A percentile compares a stretch with the other conserved stretches of the same genome.
These are phyloP conservation scores for Periconia sp. DNA, from an alignment of 2,329 filamentous ascomycete genomes.

Conservation along the genomic window DNA sequence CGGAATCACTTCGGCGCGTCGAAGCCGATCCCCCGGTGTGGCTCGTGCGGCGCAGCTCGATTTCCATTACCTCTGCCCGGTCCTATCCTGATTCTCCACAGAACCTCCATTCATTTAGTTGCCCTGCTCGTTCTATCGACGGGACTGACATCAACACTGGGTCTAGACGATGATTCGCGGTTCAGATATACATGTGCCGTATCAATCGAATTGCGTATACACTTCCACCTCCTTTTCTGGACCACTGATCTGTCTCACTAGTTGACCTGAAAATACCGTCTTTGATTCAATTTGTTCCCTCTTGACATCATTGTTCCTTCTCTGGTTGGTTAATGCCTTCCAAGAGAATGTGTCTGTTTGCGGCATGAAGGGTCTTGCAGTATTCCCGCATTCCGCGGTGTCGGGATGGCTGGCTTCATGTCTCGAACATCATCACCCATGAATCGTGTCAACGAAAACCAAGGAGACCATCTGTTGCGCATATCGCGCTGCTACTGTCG, in stretches of 20 bases:
- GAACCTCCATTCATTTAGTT: too few relatives aligned
- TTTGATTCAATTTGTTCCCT: background rate
- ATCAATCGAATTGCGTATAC: too few relatives aligned
- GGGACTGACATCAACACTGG: too few relatives aligned
- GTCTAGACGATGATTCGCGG: too few relatives aligned
- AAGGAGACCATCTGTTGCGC: too few relatives aligned
- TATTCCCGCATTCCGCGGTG: conserved; percentile 7
- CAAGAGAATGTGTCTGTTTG: conserved; percentile 10
- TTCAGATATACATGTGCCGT: too few relatives aligned
- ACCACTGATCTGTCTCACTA: conserved; percentile 12
- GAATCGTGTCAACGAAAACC: too few relatives aligned
- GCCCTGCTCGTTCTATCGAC: too few relatives aligned
- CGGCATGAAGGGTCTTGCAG: conserved; percentile 4
- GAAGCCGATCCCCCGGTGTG: background rate
- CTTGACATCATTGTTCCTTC: background rate
- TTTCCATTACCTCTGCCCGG: background rate
- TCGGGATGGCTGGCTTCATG: conserved; percentile 1
- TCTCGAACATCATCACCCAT: conserved; percentile 2
- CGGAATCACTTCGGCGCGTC: background rate
- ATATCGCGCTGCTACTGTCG: too few relatives aligned
- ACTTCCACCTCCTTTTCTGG: conserved; percentile 22
- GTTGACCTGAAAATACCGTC: conserved; percentile 2
- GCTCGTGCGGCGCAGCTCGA: background rate
- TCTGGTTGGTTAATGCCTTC: background rate
- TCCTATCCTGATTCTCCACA: too few relatives aligned